phyloP scores from a whole-genome alignment of 176 grass and related monocot genomes.

The Echinochloa phyllopogon region DNA sequence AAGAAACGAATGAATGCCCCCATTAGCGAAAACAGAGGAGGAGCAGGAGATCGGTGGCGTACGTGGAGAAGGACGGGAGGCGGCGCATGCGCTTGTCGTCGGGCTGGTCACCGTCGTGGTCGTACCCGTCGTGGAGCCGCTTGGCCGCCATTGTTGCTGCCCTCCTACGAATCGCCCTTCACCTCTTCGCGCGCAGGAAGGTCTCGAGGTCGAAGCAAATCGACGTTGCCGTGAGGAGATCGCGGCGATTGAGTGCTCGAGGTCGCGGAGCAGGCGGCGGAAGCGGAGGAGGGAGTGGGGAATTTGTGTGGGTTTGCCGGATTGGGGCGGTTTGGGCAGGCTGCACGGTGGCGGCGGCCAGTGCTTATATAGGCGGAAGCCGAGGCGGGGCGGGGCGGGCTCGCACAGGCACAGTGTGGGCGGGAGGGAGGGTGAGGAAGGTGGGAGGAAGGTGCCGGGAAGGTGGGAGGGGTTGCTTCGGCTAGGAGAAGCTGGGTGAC shows the following conservation, averaged over 20 bases:
- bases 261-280: not conserved
- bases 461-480: slow-evolving; percentile 38
- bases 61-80: slow-evolving; percentile 77
- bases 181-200: not conserved
- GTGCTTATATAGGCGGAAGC: not conserved
- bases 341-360: not conserved
- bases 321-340: slow-evolving; percentile 18
- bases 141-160: slow-evolving; percentile 62
- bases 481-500: slow-evolving; percentile 25
- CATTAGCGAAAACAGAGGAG: not conserved
- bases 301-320: not conserved
- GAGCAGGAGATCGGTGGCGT: not conserved
- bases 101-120: slow-evolving; percentile 57
- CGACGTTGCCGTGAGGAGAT: not conserved
- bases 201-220: not conserved
- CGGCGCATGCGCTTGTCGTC: slow-evolving; percentile 65
- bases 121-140: slow-evolving; percentile 54
- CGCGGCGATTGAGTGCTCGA: not conserved
- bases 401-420: slow-evolving; percentile 3
- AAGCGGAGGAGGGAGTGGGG: not conserved
- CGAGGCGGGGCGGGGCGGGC: slow-evolving; percentile 5
- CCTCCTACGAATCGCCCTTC: not conserved
- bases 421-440: not conserved
- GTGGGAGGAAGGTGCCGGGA: slow-evolving; percentile 46
- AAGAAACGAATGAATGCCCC: not conserved